These are phyloP conservation scores for Venturia aucupariae DNA, from an alignment of 2,329 filamentous ascomycete species.

Conservation along the genomic window DNA sequence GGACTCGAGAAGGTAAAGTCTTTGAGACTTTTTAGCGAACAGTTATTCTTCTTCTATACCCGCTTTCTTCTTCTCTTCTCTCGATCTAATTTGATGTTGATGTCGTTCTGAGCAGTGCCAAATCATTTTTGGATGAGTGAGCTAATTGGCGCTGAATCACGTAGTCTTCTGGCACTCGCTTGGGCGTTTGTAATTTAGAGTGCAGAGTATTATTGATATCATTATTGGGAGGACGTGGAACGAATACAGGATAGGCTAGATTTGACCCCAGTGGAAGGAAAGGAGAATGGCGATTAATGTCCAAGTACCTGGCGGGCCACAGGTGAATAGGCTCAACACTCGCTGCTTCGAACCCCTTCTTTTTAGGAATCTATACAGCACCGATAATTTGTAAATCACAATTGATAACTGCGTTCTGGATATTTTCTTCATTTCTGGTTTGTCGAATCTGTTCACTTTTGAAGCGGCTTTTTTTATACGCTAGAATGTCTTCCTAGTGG, in stretches of 20 bases:
- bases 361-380: not conserved
- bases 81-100: not conserved
- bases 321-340: not conserved
- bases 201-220: not conserved
- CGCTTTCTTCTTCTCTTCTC: not conserved
- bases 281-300: conserved; percentile 20
- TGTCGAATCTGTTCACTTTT: too few relatives aligned
- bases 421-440: too few relatives aligned
- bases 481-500: too few relatives aligned
- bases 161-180: not conserved
- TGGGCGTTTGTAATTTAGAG: not conserved
- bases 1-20: conserved; percentile 6
- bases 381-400: not conserved
- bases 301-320: not conserved
- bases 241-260: not conserved
- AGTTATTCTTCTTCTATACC: not conserved
- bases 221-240: not conserved
- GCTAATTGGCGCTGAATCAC: not conserved
- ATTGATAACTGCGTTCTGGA: too few relatives aligned
- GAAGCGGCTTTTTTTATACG: too few relatives aligned
- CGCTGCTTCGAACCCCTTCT: not conserved
- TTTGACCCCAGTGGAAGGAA: conserved; percentile 18
- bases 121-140: not conserved
- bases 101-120: not conserved
- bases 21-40: too few relatives aligned